Conservation (phyloP, 2,329 filamentous ascomycete species). For the Ascochyta clinopodiicola region DNA sequence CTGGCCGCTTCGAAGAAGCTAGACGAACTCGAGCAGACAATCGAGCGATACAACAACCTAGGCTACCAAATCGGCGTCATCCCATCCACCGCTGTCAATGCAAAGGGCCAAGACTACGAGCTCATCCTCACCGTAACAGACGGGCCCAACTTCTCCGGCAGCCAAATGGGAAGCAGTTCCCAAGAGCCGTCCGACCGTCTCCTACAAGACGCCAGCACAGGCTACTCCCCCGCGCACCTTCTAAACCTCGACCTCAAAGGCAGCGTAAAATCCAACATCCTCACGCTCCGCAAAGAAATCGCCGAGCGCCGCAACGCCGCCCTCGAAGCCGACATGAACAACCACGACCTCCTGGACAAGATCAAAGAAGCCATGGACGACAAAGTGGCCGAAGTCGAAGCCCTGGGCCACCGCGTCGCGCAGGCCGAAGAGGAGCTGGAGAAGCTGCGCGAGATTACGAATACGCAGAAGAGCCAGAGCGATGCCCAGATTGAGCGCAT, state of each 20-base stretch:
- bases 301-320: slow-evolving; percentile 83
- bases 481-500: slow-evolving; percentile 98
- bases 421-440: slow-evolving; percentile 94
- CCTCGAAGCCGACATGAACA: slow-evolving; percentile 91
- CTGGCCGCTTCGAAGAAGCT: slow-evolving; percentile 83
- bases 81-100: slow-evolving; percentile 81
- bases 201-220: slow-evolving; percentile 79
- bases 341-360: slow-evolving; percentile 89
- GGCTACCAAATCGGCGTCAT: slow-evolving; percentile 95
- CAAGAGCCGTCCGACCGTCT: slow-evolving; percentile 71
- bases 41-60: slow-evolving; percentile 91
- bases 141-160: slow-evolving; percentile 71
- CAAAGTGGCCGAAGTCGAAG: slow-evolving; percentile 90
- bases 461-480: slow-evolving; percentile 83
- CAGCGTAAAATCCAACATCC: slow-evolving; percentile 78
- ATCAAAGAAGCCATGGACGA: slow-evolving; percentile 98
- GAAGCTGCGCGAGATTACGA: slow-evolving; percentile 85
- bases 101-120: slow-evolving; percentile 85
- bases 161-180: slow-evolving; percentile 55
- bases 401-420: slow-evolving; percentile 83
- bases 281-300: slow-evolving; percentile 83
- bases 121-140: slow-evolving; percentile 82
- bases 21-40: slow-evolving; percentile 88
- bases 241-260: slow-evolving; percentile 88
- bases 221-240: slow-evolving; percentile 88